These are phyloP conservation scores for Pezicula radicicola DNA, from an alignment of 2,329 filamentous ascomycete genomes.

Conservation along the genomic window DNA sequence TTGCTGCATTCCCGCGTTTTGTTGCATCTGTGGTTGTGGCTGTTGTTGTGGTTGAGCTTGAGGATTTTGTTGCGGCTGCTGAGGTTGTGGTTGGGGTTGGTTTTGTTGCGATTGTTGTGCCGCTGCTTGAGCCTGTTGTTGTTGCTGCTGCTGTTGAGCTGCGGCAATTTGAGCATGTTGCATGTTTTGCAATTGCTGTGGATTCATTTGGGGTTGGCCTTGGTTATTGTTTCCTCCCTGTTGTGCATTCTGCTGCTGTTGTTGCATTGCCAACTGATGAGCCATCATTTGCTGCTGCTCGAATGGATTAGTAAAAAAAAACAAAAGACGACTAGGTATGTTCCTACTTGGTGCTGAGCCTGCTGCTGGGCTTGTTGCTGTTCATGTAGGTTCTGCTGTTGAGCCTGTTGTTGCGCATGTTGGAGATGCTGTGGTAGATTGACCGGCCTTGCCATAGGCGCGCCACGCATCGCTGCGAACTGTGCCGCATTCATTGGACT, in stretches of 20 bases:
- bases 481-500: conserved; percentile 49
- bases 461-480: conserved; percentile 45
- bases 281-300: conserved; percentile 37
- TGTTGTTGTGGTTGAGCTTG: conserved; percentile 39
- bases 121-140: conserved; percentile 39
- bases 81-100: conserved; percentile 38
- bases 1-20: conserved; percentile 27
- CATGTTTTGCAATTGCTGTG: conserved; percentile 42
- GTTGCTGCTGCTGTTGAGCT: conserved; percentile 37
- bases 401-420: conserved; percentile 34
- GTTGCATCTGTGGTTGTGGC: conserved; percentile 29
- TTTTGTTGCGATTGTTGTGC: conserved; percentile 34
- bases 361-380: conserved; percentile 35
- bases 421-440: conserved; percentile 42
- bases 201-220: conserved; percentile 46
- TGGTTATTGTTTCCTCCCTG: conserved; percentile 35
- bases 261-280: conserved; percentile 45
- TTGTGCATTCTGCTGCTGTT: conserved; percentile 38
- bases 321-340: background rate
- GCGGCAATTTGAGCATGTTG: conserved; percentile 36
- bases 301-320: background rate
- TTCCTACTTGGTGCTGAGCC: conserved; percentile 24
- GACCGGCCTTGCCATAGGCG: conserved; percentile 39
- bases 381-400: conserved; percentile 31
- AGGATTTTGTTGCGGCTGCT: conserved; percentile 34